Base-by-base conservation (phyloP, 2,329 filamentous ascomycete genomes). In the Aspergillus thermomutatus region DNA sequence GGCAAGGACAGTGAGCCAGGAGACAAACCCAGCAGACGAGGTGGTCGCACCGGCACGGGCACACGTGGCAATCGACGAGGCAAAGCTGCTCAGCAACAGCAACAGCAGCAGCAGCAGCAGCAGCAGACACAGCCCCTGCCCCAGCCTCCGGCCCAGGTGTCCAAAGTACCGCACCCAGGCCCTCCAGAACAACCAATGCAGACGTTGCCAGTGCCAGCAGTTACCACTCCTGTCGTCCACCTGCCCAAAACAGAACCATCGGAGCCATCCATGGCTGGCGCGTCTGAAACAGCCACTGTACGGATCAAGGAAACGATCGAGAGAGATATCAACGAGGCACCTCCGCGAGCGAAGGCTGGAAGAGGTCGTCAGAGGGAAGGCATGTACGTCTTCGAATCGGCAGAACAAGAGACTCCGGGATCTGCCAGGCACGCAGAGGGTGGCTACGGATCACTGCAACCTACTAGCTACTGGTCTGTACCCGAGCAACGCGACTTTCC, bases 391-490 rank as follows among this genome's bases (percentile, higher is more conserved):
- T 73, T 73, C 52, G 72, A 75, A 50, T 66, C 72, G 1, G 65
- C 66, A 6, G 72, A 75, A 52, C 52, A 61, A 26, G 72, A 75
- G 11, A 54, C 61, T 37, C 26, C 58, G 19, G 28, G 67, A 47
- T 37, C 60, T 23, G 48, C 52, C n/a, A 68, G 67, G 47, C 63
- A 62, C 34, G 48, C 64, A 27, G 72, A 73, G 52, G 60, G 62
- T 34, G 69, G 68, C 2, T 77, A 76, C 61, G 72, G 72, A 14
- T 71, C 71, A 9, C 63, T 74, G 57, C 75, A 77, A 52, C 75
- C 78, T 28, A 80, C 77, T 4, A 81, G 79, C 56, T 81, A 81
- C 64, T 81, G 79, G 79, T 81, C 79, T 57, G 79, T 81, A 17
- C 77, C 77, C 11, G 79, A 81, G 61, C 73, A 77, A 60, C 70